These are phyloP conservation scores for Rhodotorula sp. DNA, from an alignment of 1,284 basidiomycete species.

Conservation along the genomic window DNA sequence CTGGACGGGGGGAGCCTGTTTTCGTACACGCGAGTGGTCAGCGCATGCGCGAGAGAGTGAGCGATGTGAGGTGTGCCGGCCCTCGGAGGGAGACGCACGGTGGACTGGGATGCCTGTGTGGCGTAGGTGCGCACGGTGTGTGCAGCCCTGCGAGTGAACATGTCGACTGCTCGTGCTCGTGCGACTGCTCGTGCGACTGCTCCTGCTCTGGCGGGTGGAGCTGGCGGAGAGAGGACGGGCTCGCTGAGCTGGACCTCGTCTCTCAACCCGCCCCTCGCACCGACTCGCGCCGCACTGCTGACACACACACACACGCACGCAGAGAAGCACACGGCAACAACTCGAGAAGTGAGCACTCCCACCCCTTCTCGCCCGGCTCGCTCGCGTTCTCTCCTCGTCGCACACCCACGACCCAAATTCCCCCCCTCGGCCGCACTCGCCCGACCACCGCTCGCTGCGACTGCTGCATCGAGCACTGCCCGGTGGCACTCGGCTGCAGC, in stretches of 20 bases:
- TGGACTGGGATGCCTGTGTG: conserved; percentile 27
- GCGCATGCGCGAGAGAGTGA: conserved; percentile 4
- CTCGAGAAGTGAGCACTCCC: too few species aligned
- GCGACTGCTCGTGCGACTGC: too few species aligned
- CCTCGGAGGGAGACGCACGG: conserved; percentile 12
- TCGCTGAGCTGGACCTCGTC: background rate
- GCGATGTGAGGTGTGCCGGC: conserved; percentile 1
- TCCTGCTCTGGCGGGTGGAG: too few species aligned
- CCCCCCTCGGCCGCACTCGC: too few species aligned
- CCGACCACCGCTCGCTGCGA: too few species aligned
- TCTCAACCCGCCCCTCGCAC: background rate
- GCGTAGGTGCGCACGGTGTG: conserved; percentile 35
- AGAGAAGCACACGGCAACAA: background rate
- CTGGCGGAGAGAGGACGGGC: too few species aligned
- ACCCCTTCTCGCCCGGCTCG: too few species aligned
- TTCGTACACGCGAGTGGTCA: background rate
- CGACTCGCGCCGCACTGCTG: background rate
- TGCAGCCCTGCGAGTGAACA: conserved; percentile 28
- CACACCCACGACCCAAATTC: too few species aligned
- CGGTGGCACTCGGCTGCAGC: too few species aligned
- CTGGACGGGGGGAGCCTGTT: conserved; percentile 36
- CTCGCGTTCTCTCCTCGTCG: too few species aligned
- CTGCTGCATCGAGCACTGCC: too few species aligned
- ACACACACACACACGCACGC: background rate
- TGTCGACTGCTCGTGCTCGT: background rate